phyloP scores from a whole-genome alignment of 805 yeast genomes.

The Debaryomyces castellii region DNA sequence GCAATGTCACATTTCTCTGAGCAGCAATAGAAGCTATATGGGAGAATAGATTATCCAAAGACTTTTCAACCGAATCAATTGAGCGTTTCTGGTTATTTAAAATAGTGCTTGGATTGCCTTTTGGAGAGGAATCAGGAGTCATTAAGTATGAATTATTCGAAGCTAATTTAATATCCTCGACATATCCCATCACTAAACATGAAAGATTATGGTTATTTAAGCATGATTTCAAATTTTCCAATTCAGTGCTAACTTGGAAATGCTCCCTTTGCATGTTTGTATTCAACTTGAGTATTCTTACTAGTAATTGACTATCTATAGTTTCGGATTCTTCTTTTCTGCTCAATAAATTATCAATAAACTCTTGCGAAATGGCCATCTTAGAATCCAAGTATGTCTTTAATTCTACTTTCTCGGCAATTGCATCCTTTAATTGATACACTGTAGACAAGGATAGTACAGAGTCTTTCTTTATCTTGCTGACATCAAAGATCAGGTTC shows the following conservation, averaged over 20 bases:
- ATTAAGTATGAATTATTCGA: slow-evolving; percentile 3
- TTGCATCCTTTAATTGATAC: slow-evolving; percentile 24
- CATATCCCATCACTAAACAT: slow-evolving; percentile 47
- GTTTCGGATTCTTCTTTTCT: slow-evolving; percentile 11
- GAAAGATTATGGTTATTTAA: slow-evolving; percentile 44
- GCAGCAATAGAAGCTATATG: slow-evolving; percentile 49
- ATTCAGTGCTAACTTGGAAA: slow-evolving; percentile 22
- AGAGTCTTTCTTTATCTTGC: slow-evolving; percentile 32
- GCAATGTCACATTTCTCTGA: slow-evolving; percentile 40
- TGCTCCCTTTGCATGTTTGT: slow-evolving; percentile 31
- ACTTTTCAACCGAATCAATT: slow-evolving; percentile 2
- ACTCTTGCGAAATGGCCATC: slow-evolving; percentile 31
- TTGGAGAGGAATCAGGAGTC: slow-evolving; percentile 10
- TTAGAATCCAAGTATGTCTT: slow-evolving; percentile 31
- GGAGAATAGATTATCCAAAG: slow-evolving; percentile 46
- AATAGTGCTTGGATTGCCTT: not conserved
- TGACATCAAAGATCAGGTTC: slow-evolving; percentile 41
- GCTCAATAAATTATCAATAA: slow-evolving; percentile 25
- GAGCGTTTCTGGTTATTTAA: not conserved
- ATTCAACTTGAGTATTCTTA: slow-evolving; percentile 33
- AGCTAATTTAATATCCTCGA: slow-evolving; percentile 40
- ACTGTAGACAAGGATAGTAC: slow-evolving; percentile 30
- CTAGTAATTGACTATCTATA: slow-evolving; percentile 26
- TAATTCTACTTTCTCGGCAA: slow-evolving; percentile 29
- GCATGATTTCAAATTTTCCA: slow-evolving; percentile 23